Percentiles rank a stretch among this genome's conserved stretches.
phyloP scores from a whole-genome alignment of 306 rosid species.

The Urtica urens region DNA sequence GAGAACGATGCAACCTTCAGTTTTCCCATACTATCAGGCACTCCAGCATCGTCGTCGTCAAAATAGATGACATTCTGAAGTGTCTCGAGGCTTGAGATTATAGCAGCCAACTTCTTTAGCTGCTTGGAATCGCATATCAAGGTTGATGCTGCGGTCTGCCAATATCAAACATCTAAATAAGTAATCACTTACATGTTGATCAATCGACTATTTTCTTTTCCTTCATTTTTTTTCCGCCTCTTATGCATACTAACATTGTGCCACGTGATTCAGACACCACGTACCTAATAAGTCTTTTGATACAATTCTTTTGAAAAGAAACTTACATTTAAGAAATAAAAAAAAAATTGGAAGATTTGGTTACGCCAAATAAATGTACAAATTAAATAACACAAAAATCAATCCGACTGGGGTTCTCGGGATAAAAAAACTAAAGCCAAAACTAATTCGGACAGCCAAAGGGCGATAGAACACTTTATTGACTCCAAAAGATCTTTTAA shows the following conservation, averaged over 20 bases:
- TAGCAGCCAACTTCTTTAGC: constrained; percentile 53
- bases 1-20: constrained; percentile 49
- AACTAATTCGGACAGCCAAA: too few relatives aligned
- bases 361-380: too few relatives aligned
- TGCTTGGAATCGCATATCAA: constrained; percentile 75
- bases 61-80: constrained; percentile 58
- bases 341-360: too few relatives aligned
- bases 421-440: too few relatives aligned
- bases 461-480: too few relatives aligned
- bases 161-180: constrained; percentile 27
- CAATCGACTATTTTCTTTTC: neutral
- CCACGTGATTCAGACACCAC: too few relatives aligned
- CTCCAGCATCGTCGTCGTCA: constrained; percentile 41
- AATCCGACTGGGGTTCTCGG: too few relatives aligned
- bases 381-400: too few relatives aligned
- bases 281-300: too few relatives aligned
- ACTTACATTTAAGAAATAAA: too few relatives aligned
- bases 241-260: constrained; percentile 3
- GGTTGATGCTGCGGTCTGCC: constrained; percentile 71
- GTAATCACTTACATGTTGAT: constrained; percentile 14
- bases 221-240: neutral
- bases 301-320: too few relatives aligned
- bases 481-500: too few relatives aligned
- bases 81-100: constrained; percentile 44
- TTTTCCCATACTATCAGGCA: constrained; percentile 28